Conservation (phyloP, 73 alveolate species). For the Blepharisma stoltei region DNA sequence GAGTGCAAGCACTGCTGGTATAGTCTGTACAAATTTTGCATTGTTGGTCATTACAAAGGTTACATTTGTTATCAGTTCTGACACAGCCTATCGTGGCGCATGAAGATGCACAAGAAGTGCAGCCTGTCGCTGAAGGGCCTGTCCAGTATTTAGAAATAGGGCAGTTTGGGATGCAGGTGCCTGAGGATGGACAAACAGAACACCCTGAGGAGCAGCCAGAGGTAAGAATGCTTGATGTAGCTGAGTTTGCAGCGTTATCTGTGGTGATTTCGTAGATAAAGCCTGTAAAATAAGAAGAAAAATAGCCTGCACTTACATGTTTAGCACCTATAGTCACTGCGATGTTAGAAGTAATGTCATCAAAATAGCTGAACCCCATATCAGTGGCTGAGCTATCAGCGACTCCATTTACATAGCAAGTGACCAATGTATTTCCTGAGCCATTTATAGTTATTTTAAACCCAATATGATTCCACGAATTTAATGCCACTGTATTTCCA, state of each 20-base stretch:
- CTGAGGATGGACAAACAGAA: background rate
- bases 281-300: background rate
- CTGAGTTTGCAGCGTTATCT: background rate
- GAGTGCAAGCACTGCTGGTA: background rate
- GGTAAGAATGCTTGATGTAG: background rate
- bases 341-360: background rate
- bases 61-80: background rate
- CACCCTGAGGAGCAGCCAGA: background rate
- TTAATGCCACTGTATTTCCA: background rate
- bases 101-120: background rate
- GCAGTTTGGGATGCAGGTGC: background rate
- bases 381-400: background rate
- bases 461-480: slow-evolving; percentile 6
- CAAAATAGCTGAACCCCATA: background rate
- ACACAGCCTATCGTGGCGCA: background rate
- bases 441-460: background rate
- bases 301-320: background rate
- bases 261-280: slow-evolving; percentile 2
- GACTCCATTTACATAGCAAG: background rate
- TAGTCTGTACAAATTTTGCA: slow-evolving; percentile 1
- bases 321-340: background rate
- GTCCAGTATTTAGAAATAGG: background rate
- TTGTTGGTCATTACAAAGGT: background rate
- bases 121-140: background rate
- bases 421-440: background rate